Evolutionary conservation across 2,329 filamentous ascomycete species (phyloP).

Genomic region (Fusarium vanettenii): DNA sequence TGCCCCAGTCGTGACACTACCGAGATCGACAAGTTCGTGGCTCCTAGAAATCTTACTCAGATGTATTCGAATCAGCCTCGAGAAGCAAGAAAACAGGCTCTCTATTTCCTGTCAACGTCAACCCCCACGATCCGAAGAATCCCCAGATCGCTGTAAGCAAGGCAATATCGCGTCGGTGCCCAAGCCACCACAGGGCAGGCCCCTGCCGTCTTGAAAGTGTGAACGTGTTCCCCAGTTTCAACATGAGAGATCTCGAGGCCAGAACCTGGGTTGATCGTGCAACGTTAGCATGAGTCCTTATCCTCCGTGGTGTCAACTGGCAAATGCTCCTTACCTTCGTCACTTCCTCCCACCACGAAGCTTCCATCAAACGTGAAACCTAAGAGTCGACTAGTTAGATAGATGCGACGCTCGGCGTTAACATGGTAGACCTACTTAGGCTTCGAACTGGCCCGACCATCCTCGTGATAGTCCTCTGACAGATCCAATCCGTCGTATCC

Average conservation of each 20-base stretch:
- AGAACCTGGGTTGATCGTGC: slow-evolving; percentile 53
- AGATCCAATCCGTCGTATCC: slow-evolving; percentile 83
- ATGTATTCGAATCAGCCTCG: not conserved
- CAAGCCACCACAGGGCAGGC: slow-evolving; percentile 76
- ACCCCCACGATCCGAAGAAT: slow-evolving; percentile 76
- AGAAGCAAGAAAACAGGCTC: not conserved
- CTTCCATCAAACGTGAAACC: slow-evolving; percentile 84
- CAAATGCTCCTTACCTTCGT: slow-evolving; percentile 66
- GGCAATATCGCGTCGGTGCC: slow-evolving; percentile 79
- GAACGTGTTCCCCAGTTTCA: slow-evolving; percentile 78
- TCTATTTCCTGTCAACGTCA: slow-evolving; percentile 58
- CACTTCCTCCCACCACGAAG: slow-evolving; percentile 79
- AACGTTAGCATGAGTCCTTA: slow-evolving; percentile 3
- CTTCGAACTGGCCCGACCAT: slow-evolving; percentile 78
- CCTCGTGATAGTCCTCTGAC: slow-evolving; percentile 75
- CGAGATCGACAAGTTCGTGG: not conserved
- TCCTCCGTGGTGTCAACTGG: not conserved
- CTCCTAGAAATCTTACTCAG: not conserved
- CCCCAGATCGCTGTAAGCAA: slow-evolving; percentile 79
- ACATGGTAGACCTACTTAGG: slow-evolving; percentile 62
- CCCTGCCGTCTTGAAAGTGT: slow-evolving; percentile 76
- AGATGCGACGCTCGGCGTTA: not conserved
- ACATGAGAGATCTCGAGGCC: slow-evolving; percentile 78
- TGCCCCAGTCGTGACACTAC: not conserved
- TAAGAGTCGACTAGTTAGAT: slow-evolving; percentile 43